Base-by-base conservation (phyloP, 1,139 yeast species). In the Pneumocystis jirovecii region DNA sequence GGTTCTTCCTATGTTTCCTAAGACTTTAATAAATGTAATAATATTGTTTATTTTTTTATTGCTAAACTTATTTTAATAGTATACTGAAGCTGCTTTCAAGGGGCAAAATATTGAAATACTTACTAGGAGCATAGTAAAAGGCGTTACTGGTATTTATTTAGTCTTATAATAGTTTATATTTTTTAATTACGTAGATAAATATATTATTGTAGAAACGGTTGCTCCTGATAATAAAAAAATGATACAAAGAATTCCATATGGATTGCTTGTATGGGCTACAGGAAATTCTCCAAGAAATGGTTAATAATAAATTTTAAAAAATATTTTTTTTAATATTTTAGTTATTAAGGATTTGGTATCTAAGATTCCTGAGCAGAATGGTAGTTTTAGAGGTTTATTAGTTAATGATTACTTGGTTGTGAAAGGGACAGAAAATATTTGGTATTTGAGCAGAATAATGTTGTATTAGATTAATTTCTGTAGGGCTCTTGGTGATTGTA, bases 251-350 rank as follows among this genome's bases (percentile, higher is more conserved):
- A 79, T 90, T 72, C 96, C 96, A 66, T 91, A 90, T 75, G 97
- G 97, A 73, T 80, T 89, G 73, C 82, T 91, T 71, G 93, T 91
- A 70, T 91, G 97, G 97, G 97, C 97, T 68, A 91, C 96, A 64
- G 97, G 97, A 78, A 90, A 89, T 76, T 93, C 95, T 68, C 91
- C 91, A 69, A 85, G 57, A 50, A 12, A 25, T 25, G 57, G 57
- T 50, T 40, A 50, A 3, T 45, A 45, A 19, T 50, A 15, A 50
- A 50, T 25, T 15, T 50, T 50, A 10, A 25, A 25, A 50, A 50
- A 25, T 19, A 25, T 25, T 50, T 50, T 10, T 25, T 50, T 50
- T 25, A 44, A 50, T 25, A 12, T 96, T 77, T 84, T 84, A 63
- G 82, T 91, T 68, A 82, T 87, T 67, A 81, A 84, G 69, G 83